Percentiles rank a stretch among this genome's conserved stretches.
phyloP scores from a whole-genome alignment of 768 basidiomycete species.

The Zangia roseola region DNA sequence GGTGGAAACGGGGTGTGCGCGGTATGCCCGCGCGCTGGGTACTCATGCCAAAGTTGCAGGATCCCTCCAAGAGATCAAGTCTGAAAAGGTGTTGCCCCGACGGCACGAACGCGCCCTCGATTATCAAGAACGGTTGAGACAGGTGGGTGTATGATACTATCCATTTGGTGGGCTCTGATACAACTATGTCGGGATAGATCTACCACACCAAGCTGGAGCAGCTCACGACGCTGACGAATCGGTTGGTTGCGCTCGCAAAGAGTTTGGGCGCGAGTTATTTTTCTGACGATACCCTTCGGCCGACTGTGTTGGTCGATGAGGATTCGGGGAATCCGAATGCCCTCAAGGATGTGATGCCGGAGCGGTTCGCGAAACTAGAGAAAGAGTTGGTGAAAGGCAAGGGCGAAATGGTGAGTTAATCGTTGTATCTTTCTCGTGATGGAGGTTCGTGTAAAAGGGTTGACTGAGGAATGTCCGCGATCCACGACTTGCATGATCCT shows the following conservation, averaged over 20 bases:
- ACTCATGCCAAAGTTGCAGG: constrained; percentile 67
- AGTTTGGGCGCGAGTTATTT: constrained; percentile 64
- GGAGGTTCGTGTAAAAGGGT: neutral
- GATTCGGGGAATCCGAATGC: constrained; percentile 35
- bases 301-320: constrained; percentile 43
- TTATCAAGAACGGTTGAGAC: constrained; percentile 76
- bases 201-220: constrained; percentile 81
- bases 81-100: constrained; percentile 69
- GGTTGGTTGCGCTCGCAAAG: constrained; percentile 55
- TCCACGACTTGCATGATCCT: too few species aligned
- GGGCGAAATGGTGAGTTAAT: constrained; percentile 72
- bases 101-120: constrained; percentile 67
- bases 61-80: constrained; percentile 62
- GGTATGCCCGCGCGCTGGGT: constrained; percentile 70
- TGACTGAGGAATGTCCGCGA: too few species aligned
- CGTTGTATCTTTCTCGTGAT: neutral
- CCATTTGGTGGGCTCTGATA: neutral
- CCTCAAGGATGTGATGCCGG: constrained; percentile 73
- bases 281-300: constrained; percentile 51
- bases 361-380: constrained; percentile 77
- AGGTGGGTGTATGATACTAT: constrained; percentile 47
- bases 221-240: constrained; percentile 65
- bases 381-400: constrained; percentile 84
- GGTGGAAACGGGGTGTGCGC: constrained; percentile 63
- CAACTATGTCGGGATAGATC: constrained; percentile 37